Base-by-base conservation (phyloP, 768 basidiomycete genomes). In the Calocera cornea region DNA sequence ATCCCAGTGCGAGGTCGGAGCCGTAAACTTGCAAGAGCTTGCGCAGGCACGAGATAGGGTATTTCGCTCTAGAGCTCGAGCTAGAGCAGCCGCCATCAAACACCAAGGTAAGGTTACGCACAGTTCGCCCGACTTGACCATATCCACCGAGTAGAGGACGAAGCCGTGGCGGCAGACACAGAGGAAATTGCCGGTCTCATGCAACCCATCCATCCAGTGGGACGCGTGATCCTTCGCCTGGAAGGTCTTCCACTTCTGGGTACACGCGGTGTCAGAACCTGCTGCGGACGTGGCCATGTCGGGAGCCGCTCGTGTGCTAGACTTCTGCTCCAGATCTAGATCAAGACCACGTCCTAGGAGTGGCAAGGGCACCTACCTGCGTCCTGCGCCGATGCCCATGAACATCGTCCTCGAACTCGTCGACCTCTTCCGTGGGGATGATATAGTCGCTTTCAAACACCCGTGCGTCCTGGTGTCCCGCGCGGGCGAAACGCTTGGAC, bases 51-150 rank as follows among this genome's bases (percentile, higher is more conserved):
- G 69, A 65, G 12, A 70, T 36, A 1, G 68, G 33, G 49, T 70
- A 70, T 29, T 70, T 70, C 0, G 70, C 70, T 17, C 70, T 70
- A 33, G 41, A 34, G 5, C 3, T 27, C 3, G 34, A 34, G 10
- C 34, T 24, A 44, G 27, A 8, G 24, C 41, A 1, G 1, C 1
- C 8, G 1, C 2, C 33, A 33, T 2, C 19, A 22, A 12, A n/a
- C n/a, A n/a, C 10, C 41, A 29, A 12, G 22, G 1, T 41, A 65
- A 47, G 41, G 11, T 41, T 34, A 82, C 83, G 76, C 71, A 83
- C 83, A 74, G 69, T 72, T 38, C 79, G 81, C 83, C 83, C 84
- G 83, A 77, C 7, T 49, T 40, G 7, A 78, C 54, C 77, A 79
- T 78, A 65, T 80, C 78, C 0, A 68, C 68, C 0, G 78, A 47